A percentile compares a stretch with the other conserved stretches of the same genome.
phyloP scores from a whole-genome alignment of 23 red algal genomes.

The Gracilaria caudata region DNA sequence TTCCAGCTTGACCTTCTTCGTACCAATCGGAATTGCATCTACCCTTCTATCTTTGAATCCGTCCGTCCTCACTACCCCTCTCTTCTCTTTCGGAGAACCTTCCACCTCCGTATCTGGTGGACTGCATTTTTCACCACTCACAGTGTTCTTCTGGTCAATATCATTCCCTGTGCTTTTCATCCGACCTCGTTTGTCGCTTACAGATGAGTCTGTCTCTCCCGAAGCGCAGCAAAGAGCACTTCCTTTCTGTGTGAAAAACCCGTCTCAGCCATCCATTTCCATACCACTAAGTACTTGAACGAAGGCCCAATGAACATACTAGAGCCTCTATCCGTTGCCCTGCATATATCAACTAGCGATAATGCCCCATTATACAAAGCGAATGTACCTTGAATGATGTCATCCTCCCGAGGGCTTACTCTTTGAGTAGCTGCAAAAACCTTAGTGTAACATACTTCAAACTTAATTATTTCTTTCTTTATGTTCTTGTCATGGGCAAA shows the following conservation, averaged over 20 bases:
- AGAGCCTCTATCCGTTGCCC: not conserved
- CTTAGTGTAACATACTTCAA: not conserved
- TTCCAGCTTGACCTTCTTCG: not conserved
- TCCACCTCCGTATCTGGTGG: not conserved
- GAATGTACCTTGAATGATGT: not conserved
- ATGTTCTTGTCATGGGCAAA: not conserved
- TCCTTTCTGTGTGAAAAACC: not conserved
- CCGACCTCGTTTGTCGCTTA: too few species aligned
- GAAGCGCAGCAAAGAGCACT: not conserved
- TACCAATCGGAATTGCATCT: not conserved
- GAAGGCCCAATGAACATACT: not conserved
- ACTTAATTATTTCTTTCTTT: not conserved
- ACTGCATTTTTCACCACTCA: too few species aligned
- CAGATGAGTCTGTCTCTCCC: too few species aligned
- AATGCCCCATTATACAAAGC: not conserved
- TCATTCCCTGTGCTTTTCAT: too few species aligned
- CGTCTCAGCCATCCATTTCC: not conserved
- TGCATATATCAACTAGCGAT: not conserved
- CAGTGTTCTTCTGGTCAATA: too few species aligned
- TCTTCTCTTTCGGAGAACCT: not conserved
- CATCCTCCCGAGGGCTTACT: not conserved
- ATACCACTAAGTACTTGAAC: not conserved
- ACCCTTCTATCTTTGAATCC: not conserved
- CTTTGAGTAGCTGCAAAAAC: not conserved
- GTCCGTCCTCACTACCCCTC: not conserved